A percentile compares a stretch with the other conserved stretches of the same genome.
Evolutionary conservation across 148 eudicot genomes (phyloP).

Genomic region (Pouteria glomerata): DNA sequence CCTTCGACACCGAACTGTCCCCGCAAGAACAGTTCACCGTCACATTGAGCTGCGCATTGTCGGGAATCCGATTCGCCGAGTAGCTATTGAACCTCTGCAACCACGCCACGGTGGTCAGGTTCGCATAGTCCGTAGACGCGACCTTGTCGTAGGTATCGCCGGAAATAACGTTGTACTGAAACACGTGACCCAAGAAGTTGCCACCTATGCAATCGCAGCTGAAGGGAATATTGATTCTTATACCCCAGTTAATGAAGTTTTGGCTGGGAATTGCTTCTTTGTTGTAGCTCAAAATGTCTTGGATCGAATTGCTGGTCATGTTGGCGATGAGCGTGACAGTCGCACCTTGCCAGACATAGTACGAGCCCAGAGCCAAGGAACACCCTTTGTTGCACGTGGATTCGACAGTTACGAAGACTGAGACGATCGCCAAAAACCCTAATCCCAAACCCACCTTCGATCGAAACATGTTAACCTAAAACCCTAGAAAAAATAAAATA

Average conservation of each 20-base stretch:
- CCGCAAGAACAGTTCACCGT: slow-evolving; percentile 72
- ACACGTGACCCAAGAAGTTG: slow-evolving; percentile 37
- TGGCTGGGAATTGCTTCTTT: slow-evolving; percentile 25
- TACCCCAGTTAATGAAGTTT: slow-evolving; percentile 16
- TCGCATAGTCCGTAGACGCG: slow-evolving; percentile 35
- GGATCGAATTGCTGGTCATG: background rate
- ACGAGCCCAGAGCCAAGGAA: slow-evolving; percentile 51
- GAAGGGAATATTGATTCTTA: slow-evolving; percentile 51
- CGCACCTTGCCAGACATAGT: slow-evolving; percentile 21
- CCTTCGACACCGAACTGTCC: slow-evolving; percentile 37
- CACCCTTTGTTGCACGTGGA: slow-evolving; percentile 50
- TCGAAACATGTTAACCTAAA: background rate
- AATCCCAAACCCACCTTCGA: background rate
- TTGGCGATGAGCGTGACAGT: slow-evolving; percentile 20
- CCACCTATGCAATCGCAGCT: slow-evolving; percentile 45
- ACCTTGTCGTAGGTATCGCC: slow-evolving; percentile 41
- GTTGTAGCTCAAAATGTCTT: slow-evolving; percentile 33
- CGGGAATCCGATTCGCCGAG: slow-evolving; percentile 26
- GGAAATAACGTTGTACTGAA: slow-evolving; percentile 17
- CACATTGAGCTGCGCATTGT: slow-evolving; percentile 34
- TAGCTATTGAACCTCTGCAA: slow-evolving; percentile 39
- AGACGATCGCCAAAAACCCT: background rate
- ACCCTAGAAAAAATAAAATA: background rate
- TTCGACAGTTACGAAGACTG: slow-evolving; percentile 14
- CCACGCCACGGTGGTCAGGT: slow-evolving; percentile 49